phyloP scores from a whole-genome alignment of 2,329 filamentous ascomycete species.

The Arthrobotrys musiformis region DNA sequence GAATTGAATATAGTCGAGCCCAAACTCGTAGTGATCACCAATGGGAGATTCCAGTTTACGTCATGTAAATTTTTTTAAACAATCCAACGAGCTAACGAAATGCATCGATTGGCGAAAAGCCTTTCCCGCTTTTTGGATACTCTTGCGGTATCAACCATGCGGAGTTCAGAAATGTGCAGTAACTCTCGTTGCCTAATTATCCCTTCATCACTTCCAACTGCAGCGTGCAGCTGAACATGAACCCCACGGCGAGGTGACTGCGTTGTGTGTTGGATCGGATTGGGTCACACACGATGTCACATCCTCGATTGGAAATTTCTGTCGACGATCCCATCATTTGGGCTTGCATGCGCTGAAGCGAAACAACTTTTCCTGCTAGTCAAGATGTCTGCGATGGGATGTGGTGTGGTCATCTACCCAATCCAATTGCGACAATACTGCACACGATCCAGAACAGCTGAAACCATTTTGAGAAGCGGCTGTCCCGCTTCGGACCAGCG shows the following conservation, averaged over 20 bases:
- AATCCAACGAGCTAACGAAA: neutral
- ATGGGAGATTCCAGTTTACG: neutral
- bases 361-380: no score
- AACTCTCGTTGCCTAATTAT: constrained; percentile 3
- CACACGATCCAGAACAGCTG: neutral
- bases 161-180: neutral
- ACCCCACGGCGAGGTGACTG: neutral
- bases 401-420: neutral
- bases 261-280: constrained; percentile 31
- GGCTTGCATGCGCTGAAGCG: neutral
- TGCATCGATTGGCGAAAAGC: neutral
- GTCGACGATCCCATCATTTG: constrained; percentile 10
- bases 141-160: neutral
- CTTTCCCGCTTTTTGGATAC: neutral
- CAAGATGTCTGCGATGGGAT: no score
- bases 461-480: neutral
- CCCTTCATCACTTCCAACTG: neutral
- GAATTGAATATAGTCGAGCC: neutral
- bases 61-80: neutral
- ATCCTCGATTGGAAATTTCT: constrained; percentile 26
- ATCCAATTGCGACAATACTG: neutral
- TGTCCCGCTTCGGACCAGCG: neutral
- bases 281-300: constrained; percentile 39
- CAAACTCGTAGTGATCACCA: neutral
- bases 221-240: neutral